Base-by-base conservation (phyloP, 805 yeast species). In the Ogataea angusta region DNA sequence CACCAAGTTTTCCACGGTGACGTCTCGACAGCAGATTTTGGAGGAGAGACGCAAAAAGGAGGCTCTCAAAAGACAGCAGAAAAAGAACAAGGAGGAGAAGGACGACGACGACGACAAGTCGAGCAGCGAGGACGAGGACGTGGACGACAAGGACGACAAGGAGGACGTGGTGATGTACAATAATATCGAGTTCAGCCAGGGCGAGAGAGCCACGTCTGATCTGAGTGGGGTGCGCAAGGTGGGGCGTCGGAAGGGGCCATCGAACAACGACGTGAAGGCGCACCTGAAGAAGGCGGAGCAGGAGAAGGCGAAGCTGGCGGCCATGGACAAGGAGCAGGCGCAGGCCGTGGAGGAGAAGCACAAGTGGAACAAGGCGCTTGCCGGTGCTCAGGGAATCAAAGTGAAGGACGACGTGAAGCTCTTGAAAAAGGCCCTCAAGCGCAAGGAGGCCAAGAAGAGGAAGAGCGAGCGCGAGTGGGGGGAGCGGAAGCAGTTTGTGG, bases 381-480 rank as follows among this genome's bases (percentile, higher is more conserved):
- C 84, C 22, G 90, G 83, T 57, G 88, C 95, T 6, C 95, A 89
- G 63, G 99, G 99, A 36, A 66, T 78, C 19, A 91, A 88, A 62
- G 69, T 91, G 33, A 85, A 84, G 53, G 96, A 93, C 63, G 95
- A 91, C 62, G 98, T 91, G 61, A 82, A 78, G 57, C 67, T 93
- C 53, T 74, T 93, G 63, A 83, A 82, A 56, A 91, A 87, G 62
- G 86, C 97, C 2, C 64, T 91, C 46, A 89, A 85, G 68, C 75
- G 85, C 53, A 86, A 88, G 59, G 91, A 87, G 53, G 79, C 85
- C 46, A 74, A 75, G 57, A 93, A 93, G 70, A 76, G 85, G 57
- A 86, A 82, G 69, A 83, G 95, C 43, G 95, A 88, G 55, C 69
- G 78, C 37, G 95, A 91, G 63, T 93, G 99, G 99, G 75, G 69